A percentile compares a stretch with the other conserved stretches of the same genome.
Conservation (phyloP, 2,329 filamentous ascomycete species). For the Trichophyton simii region DNA sequence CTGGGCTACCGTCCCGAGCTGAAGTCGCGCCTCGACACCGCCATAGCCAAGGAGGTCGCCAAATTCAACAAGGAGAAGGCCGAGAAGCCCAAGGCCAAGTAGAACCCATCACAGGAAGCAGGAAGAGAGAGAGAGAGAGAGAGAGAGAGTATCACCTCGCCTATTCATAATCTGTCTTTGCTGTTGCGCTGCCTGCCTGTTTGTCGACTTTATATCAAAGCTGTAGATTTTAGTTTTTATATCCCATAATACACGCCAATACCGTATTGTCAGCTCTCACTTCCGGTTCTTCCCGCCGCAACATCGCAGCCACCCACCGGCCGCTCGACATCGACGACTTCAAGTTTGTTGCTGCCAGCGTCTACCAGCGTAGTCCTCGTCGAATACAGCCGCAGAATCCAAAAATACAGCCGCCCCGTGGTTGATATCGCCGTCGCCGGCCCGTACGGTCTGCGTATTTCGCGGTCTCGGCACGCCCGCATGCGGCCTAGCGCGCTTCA, state of each 20-base stretch:
- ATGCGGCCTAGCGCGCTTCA: slow-evolving; percentile 40
- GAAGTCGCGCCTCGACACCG: slow-evolving; percentile 64
- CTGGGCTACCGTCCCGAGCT: slow-evolving; percentile 84
- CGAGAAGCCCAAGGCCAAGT: neutral
- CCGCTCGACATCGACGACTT: neutral
- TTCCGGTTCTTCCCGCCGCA: neutral
- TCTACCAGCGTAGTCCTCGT: neutral
- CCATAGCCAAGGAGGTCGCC: slow-evolving; percentile 61
- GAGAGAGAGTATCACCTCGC: too few relatives aligned
- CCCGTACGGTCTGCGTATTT: neutral
- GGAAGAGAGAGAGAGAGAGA: too few relatives aligned
- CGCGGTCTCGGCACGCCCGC: slow-evolving; percentile 26
- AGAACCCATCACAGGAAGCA: neutral
- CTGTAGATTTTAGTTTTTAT: neutral
- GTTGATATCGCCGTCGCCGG: neutral
- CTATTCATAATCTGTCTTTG: too few relatives aligned
- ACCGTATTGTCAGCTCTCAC: neutral
- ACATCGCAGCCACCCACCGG: neutral
- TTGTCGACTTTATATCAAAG: neutral
- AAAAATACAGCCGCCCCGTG: neutral
- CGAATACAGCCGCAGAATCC: too few relatives aligned
- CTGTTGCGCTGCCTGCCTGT: too few relatives aligned
- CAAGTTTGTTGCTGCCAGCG: neutral
- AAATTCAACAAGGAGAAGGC: slow-evolving; percentile 53
- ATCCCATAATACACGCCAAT: neutral